Conservation (phyloP, 148 eudicot species). For the Oxyria digyna region DNA sequence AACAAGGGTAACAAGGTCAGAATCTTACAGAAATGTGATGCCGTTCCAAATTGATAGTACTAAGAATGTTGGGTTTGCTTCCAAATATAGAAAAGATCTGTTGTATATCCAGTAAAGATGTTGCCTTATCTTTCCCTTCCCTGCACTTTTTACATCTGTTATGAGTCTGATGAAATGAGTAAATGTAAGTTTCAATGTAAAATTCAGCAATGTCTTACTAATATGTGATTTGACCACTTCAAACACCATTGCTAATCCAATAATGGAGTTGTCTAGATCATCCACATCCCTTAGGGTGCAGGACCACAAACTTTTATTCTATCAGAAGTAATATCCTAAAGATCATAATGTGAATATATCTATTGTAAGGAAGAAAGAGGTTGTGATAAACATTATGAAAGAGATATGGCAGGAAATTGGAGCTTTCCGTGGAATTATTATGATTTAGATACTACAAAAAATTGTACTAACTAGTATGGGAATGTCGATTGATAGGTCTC, state of each 20-base stretch:
- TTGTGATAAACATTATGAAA: background rate
- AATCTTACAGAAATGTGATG: constrained; percentile 16
- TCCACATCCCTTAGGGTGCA: background rate
- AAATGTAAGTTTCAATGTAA: background rate
- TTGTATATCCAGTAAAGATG: constrained; percentile 4
- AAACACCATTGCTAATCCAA: background rate
- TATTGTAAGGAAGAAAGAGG: background rate
- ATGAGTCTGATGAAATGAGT: background rate
- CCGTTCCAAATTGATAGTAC: constrained; percentile 35
- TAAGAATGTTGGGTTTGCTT: constrained; percentile 17
- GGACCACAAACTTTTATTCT: constrained; percentile 1
- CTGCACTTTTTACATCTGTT: background rate
- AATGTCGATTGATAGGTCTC: constrained; percentile 7
- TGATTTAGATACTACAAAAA: background rate
- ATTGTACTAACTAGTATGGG: background rate
- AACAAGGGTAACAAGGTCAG: constrained; percentile 22
- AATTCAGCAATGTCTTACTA: background rate
- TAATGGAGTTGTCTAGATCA: background rate
- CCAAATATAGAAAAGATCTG: constrained; percentile 10
- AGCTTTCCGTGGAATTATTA: background rate
- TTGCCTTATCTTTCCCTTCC: background rate
- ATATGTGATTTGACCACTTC: background rate
- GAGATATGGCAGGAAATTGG: background rate
- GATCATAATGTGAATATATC: background rate
- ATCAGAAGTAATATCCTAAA: background rate